A percentile compares a stretch with the other conserved stretches of the same genome.
These are phyloP conservation scores for Verbena officinalis DNA, from an alignment of 257 asterid genomes.

Conservation along the genomic window DNA sequence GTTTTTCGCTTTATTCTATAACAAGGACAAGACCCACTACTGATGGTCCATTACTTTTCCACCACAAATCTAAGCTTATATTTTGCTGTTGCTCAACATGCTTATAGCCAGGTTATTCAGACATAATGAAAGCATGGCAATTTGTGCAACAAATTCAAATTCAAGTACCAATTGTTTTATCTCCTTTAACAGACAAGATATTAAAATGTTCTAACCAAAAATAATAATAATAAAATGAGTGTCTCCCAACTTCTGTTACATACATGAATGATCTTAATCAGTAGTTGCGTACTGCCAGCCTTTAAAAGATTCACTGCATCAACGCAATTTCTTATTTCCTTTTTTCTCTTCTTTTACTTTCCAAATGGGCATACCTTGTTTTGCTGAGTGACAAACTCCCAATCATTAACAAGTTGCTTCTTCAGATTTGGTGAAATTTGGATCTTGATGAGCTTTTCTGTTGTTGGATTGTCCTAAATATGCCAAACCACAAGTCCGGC, in stretches of 20 bases:
- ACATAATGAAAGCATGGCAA: background rate
- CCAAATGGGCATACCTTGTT: constrained; percentile 58
- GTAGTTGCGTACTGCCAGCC: background rate
- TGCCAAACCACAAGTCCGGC: constrained; percentile 28
- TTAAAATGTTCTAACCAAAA: too few relatives aligned
- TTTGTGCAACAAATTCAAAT: constrained; percentile 16
- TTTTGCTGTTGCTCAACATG: background rate
- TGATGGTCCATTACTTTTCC: background rate
- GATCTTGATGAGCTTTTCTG: constrained; percentile 69
- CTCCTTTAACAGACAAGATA: background rate
- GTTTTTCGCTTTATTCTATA: background rate
- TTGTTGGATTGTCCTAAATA: constrained; percentile 48
- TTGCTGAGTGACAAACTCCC: constrained; percentile 81
- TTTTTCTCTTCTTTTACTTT: background rate
- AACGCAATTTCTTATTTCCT: background rate
- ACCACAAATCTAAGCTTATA: background rate
- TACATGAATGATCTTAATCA: constrained; percentile 1
- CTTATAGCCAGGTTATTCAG: background rate
- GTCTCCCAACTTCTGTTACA: background rate
- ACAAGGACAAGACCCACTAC: background rate
- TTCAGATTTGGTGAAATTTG: constrained; percentile 73
- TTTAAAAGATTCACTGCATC: background rate
- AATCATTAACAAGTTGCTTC: constrained; percentile 81
- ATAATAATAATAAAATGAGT: background rate
- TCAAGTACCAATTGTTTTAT: background rate